phyloP scores from a whole-genome alignment of 2,329 filamentous ascomycete species.

The Aspergillus latus region DNA sequence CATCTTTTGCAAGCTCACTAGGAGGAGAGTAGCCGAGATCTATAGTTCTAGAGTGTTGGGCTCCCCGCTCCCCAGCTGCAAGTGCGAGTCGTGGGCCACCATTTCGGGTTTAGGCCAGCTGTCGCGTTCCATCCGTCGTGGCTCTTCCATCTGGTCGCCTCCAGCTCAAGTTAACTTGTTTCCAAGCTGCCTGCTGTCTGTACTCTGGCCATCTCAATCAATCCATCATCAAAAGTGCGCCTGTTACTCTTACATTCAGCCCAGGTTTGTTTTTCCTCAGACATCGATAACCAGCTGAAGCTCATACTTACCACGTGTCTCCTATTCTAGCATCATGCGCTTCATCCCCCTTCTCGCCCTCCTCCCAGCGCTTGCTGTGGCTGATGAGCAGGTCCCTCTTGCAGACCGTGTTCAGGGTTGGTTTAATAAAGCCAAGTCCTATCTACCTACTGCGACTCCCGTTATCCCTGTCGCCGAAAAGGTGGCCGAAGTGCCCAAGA shows the following conservation, averaged over 20 bases:
- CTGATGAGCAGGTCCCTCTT: slow-evolving; percentile 59
- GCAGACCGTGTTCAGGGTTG: slow-evolving; percentile 47
- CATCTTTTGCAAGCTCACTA: background rate
- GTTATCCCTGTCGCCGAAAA: slow-evolving; percentile 36
- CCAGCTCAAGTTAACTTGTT: slow-evolving; percentile 18
- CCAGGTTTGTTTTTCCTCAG: slow-evolving; percentile 21
- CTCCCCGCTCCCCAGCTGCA: slow-evolving; percentile 23
- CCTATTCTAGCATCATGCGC: slow-evolving; percentile 49
- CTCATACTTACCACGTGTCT: slow-evolving; percentile 16
- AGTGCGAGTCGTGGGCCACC: slow-evolving; percentile 10
- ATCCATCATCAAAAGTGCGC: slow-evolving; percentile 24
- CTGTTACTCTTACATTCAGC: slow-evolving; percentile 12
- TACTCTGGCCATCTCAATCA: slow-evolving; percentile 22
- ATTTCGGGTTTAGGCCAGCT: slow-evolving; percentile 32
- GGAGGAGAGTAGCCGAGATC: background rate
- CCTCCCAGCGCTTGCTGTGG: slow-evolving; percentile 51
- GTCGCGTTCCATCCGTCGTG: slow-evolving; percentile 26
- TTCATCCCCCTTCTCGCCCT: slow-evolving; percentile 53
- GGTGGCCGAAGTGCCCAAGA: slow-evolving; percentile 48
- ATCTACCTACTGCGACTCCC: slow-evolving; percentile 51
- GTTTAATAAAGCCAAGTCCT: slow-evolving; percentile 55
- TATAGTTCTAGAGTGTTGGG: background rate
- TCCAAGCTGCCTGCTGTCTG: slow-evolving; percentile 27
- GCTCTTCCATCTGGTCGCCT: slow-evolving; percentile 24
- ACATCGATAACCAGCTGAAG: slow-evolving; percentile 2